Evolutionary conservation across 768 basidiomycete species (phyloP).

Genomic region (Cubamyces sp.): DNA sequence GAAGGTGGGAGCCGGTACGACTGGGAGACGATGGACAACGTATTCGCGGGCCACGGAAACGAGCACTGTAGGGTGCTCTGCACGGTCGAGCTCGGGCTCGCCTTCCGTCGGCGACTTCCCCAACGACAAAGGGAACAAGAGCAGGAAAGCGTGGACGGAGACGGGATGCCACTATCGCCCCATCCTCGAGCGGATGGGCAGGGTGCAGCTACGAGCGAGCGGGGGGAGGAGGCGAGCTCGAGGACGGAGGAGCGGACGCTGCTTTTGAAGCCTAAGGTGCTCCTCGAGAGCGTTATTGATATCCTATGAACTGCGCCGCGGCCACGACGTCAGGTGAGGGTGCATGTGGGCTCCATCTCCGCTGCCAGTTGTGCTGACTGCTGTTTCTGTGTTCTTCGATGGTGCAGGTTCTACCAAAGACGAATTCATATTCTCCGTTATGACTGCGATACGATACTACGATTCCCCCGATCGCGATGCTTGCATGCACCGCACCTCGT

Average conservation of each 20-base stretch:
- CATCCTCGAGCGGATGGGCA: slow-evolving; percentile 2
- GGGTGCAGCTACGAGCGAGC: background rate
- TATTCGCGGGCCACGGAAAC: slow-evolving; percentile 27
- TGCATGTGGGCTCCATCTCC: too few relatives aligned
- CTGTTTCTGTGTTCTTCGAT: background rate
- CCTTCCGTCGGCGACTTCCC: slow-evolving; percentile 22
- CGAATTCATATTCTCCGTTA: background rate
- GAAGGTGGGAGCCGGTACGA: slow-evolving; percentile 28
- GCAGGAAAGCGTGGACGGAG: slow-evolving; percentile 24
- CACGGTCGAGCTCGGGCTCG: slow-evolving; percentile 36
- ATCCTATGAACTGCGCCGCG: slow-evolving; percentile 23
- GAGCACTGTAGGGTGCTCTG: slow-evolving; percentile 33
- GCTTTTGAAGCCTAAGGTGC: slow-evolving; percentile 36
- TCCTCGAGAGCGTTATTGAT: slow-evolving; percentile 32
- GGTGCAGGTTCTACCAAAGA: background rate
- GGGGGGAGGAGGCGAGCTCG: background rate
- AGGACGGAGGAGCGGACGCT: slow-evolving; percentile 24
- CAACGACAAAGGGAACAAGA: slow-evolving; percentile 9
- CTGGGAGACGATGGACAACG: slow-evolving; percentile 34
- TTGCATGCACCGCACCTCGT: too few relatives aligned
- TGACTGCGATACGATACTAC: background rate
- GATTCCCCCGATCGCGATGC: too few relatives aligned
- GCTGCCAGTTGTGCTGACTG: background rate
- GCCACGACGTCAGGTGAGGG: slow-evolving; percentile 1
- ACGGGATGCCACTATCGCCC: slow-evolving; percentile 15